A percentile compares a stretch with the other conserved stretches of the same genome.
These are phyloP conservation scores for Boletus tomentosulus DNA, from an alignment of 768 basidiomycete species.

Conservation along the genomic window DNA sequence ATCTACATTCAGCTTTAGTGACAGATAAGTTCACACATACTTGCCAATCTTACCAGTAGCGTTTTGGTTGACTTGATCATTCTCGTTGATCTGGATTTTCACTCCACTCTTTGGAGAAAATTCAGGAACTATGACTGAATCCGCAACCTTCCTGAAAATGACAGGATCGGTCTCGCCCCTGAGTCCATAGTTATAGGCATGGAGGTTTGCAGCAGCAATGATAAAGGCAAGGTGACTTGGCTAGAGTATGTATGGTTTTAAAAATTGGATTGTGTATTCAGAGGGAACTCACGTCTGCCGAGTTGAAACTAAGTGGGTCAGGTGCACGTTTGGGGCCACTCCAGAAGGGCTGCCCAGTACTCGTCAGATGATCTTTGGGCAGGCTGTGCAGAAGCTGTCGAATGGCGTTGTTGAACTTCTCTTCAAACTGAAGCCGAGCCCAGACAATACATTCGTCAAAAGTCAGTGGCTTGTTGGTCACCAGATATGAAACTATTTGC, in stretches of 20 bases:
- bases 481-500: conserved; percentile 85
- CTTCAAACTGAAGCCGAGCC: conserved; percentile 94
- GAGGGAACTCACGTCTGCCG: conserved; percentile 65
- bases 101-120: conserved; percentile 93
- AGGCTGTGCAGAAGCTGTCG: conserved; percentile 89
- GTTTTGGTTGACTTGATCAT: conserved; percentile 72
- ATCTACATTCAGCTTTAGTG: conserved; percentile 30
- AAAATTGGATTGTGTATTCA: conserved; percentile 1
- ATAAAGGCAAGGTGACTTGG: conserved; percentile 83
- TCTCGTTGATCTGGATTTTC: conserved; percentile 91
- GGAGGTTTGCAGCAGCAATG: conserved; percentile 91
- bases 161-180: conserved; percentile 80
- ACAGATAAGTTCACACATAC: not conserved
- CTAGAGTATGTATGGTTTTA: conserved; percentile 39
- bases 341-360: conserved; percentile 96
- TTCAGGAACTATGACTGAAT: conserved; percentile 80
- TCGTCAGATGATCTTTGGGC: conserved; percentile 90
- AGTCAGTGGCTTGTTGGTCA: conserved; percentile 88
- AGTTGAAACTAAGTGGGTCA: conserved; percentile 81
- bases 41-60: conserved; percentile 18
- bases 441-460: conserved; percentile 98
- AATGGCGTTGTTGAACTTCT: conserved; percentile 89
- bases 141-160: conserved; percentile 80
- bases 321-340: conserved; percentile 98
- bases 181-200: conserved; percentile 97